These are phyloP conservation scores for Nitzschia inconspicua DNA, from an alignment of 108 stramenopile species.

Conservation along the genomic window DNA sequence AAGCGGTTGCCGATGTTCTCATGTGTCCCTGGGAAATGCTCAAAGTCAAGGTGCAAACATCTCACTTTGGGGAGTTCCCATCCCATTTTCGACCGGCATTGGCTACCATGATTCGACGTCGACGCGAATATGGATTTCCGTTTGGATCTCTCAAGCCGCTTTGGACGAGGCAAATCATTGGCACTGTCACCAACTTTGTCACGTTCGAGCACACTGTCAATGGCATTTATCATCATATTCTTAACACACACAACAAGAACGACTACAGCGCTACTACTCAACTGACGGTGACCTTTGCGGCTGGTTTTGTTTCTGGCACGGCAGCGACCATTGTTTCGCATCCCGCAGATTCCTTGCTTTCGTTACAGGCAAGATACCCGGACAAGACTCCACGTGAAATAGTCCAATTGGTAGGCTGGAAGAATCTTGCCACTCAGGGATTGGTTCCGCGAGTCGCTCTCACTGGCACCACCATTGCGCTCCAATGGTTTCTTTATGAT, in stretches of 20 bases:
- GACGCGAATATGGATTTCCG: slow-evolving; percentile 12
- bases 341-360: slow-evolving; percentile 29
- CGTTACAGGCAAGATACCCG: slow-evolving; percentile 11
- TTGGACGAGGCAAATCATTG: slow-evolving; percentile 26
- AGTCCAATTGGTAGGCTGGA: slow-evolving; percentile 15
- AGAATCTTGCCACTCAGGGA: slow-evolving; percentile 26
- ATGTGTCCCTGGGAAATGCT: slow-evolving; percentile 47
- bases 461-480: slow-evolving; percentile 23
- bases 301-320: slow-evolving; percentile 27
- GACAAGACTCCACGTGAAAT: slow-evolving; percentile 4
- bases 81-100: slow-evolving; percentile 7
- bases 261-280: slow-evolving; percentile 18
- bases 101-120: background rate
- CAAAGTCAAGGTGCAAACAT: slow-evolving; percentile 31
- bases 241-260: slow-evolving; percentile 5
- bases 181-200: slow-evolving; percentile 28
- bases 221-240: background rate
- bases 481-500: slow-evolving; percentile 36
- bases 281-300: slow-evolving; percentile 27
- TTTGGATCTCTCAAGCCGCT: slow-evolving; percentile 29
- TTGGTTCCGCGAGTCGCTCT: slow-evolving; percentile 22
- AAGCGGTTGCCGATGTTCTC: slow-evolving; percentile 29
- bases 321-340: slow-evolving; percentile 22
- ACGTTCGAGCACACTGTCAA: slow-evolving; percentile 25
- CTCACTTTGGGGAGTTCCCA: background rate